Evolutionary conservation across 257 asterid genomes (phyloP).

Genomic region (Gentiana macrophylla): DNA sequence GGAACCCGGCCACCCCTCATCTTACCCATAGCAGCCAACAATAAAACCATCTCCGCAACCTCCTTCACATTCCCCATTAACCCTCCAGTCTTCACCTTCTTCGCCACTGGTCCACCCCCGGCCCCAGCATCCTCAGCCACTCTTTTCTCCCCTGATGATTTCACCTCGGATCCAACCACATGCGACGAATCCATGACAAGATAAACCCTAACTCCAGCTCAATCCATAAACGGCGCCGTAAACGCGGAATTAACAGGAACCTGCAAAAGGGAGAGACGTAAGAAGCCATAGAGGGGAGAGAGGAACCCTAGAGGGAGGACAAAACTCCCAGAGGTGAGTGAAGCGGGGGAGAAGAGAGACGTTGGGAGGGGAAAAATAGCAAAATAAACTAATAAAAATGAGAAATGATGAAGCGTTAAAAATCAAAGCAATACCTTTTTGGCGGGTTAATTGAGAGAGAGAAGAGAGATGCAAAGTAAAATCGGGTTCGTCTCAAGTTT

Average conservation of each 20-base stretch:
- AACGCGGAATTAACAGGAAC: constrained; percentile 17
- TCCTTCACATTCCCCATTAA: constrained; percentile 33
- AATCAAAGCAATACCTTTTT: constrained; percentile 45
- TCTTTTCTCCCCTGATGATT: constrained; percentile 56
- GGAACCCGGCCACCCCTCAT: constrained; percentile 93
- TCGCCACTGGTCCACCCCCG: constrained; percentile 16
- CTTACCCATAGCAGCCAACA: constrained; percentile 83
- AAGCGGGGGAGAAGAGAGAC: no score
- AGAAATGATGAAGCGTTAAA: constrained; percentile 25
- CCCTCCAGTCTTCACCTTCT: constrained; percentile 28
- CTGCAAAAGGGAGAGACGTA: constrained; percentile 38
- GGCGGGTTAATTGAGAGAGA: constrained; percentile 53
- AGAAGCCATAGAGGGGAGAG: constrained; percentile 31
- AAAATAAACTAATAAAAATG: constrained; percentile 1
- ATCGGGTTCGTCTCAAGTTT: constrained; percentile 3
- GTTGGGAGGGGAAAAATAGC: no score
- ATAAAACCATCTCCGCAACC: constrained; percentile 89
- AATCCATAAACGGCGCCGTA: constrained; percentile 28
- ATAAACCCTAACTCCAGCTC: constrained; percentile 13
- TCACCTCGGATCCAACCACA: constrained; percentile 25
- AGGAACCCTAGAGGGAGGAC: constrained; percentile 36
- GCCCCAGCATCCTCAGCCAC: constrained; percentile 31
- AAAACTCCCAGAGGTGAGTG: not conserved
- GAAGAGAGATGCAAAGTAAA: constrained; percentile 5
- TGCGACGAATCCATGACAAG: constrained; percentile 36